Conservation (phyloP, 116 monocot genomes). For the Dioscorea cayenensis region DNA sequence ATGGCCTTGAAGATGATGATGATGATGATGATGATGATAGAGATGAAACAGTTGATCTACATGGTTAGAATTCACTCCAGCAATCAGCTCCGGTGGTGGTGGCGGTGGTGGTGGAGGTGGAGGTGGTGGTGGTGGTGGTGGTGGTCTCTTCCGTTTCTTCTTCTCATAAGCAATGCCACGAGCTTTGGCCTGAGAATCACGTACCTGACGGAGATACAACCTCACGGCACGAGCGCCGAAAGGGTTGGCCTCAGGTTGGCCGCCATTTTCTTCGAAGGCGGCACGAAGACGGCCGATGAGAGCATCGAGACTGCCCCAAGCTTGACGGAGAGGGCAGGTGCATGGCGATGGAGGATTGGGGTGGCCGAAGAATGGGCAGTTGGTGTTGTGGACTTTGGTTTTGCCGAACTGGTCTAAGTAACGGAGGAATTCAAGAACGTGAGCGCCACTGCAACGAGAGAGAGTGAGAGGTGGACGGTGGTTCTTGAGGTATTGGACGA, state of each 20-base stretch:
- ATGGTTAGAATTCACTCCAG: too few species aligned
- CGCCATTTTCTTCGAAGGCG: slow-evolving; percentile 36
- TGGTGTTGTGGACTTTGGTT: slow-evolving; percentile 23
- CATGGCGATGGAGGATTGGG: slow-evolving; percentile 29
- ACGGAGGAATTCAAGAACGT: neutral
- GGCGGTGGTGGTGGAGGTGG: neutral
- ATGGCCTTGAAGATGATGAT: too few species aligned
- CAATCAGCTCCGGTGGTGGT: neutral
- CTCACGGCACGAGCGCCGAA: slow-evolving; percentile 29
- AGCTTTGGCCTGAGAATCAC: slow-evolving; percentile 26
- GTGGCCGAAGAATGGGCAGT: slow-evolving; percentile 35
- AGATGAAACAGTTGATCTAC: too few species aligned
- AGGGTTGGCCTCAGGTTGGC: slow-evolving; percentile 32
- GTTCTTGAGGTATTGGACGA: slow-evolving; percentile 3
- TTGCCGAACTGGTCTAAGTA: slow-evolving; percentile 14
- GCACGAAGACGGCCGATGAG: slow-evolving; percentile 34
- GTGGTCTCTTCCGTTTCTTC: slow-evolving; percentile 12
- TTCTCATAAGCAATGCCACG: slow-evolving; percentile 24
- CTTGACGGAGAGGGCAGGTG: slow-evolving; percentile 24
- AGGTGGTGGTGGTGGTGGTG: neutral
- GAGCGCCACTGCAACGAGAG: slow-evolving; percentile 1
- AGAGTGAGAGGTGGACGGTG: neutral
- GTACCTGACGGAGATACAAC: slow-evolving; percentile 21
- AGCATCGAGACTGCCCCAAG: slow-evolving; percentile 36
- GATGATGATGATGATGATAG: too few species aligned